These are phyloP conservation scores for Leucocoprinus sp. DNA, from an alignment of 768 basidiomycete genomes.

Conservation along the genomic window DNA sequence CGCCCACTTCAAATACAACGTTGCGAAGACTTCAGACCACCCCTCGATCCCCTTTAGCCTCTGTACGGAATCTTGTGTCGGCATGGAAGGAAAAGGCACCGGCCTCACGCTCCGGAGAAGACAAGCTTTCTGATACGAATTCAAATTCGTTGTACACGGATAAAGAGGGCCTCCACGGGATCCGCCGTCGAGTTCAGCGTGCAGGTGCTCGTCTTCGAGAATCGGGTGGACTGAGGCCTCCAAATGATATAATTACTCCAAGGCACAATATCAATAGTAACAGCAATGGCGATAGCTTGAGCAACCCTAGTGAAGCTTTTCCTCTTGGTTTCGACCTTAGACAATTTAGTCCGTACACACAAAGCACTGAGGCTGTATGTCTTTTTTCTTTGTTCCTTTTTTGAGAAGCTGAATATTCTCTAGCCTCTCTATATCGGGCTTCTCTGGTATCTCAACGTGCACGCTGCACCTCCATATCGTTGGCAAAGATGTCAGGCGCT, in stretches of 20 bases:
- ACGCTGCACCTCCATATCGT: slow-evolving; percentile 65
- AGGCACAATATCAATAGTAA: slow-evolving; percentile 16
- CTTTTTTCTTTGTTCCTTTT: slow-evolving; percentile 12
- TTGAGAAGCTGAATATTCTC: slow-evolving; percentile 16
- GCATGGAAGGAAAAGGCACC: slow-evolving; percentile 78
- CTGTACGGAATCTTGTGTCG: slow-evolving; percentile 70
- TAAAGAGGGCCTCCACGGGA: slow-evolving; percentile 44
- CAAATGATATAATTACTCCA: slow-evolving; percentile 19
- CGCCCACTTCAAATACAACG: slow-evolving; percentile 35
- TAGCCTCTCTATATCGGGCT: slow-evolving; percentile 83
- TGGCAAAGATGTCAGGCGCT: slow-evolving; percentile 82
- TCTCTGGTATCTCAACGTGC: slow-evolving; percentile 91
- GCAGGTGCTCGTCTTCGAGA: slow-evolving; percentile 29
- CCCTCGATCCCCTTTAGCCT: slow-evolving; percentile 63
- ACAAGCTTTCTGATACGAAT: slow-evolving; percentile 28
- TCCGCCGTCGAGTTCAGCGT: slow-evolving; percentile 35
- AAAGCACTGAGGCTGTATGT: slow-evolving; percentile 40
- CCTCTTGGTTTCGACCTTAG: slow-evolving; percentile 37
- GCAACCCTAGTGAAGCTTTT: slow-evolving; percentile 23
- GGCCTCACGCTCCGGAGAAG: slow-evolving; percentile 22
- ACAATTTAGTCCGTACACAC: slow-evolving; percentile 40
- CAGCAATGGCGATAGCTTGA: slow-evolving; percentile 19
- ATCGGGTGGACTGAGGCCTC: slow-evolving; percentile 17
- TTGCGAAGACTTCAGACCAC: slow-evolving; percentile 57
- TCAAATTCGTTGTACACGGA: slow-evolving; percentile 22